Percentiles rank a stretch among this genome's conserved stretches.
phyloP scores from a whole-genome alignment of 2,329 filamentous ascomycete genomes.

The Colletotrichum kahawae region DNA sequence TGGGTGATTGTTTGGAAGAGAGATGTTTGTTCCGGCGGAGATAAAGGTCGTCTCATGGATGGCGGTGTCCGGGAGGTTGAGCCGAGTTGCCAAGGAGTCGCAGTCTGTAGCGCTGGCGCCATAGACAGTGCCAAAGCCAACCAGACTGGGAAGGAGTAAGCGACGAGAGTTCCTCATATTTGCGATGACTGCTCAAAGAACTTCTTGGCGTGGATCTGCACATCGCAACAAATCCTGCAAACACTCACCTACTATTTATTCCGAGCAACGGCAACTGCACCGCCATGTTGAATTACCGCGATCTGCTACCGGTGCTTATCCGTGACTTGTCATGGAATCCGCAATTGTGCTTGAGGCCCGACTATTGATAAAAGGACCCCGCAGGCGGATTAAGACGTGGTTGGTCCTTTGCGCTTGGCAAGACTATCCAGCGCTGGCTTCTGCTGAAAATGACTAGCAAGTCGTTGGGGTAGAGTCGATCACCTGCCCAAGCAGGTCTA shows the following conservation, averaged over 20 bases:
- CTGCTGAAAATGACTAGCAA: not conserved
- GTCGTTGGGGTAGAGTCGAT: not conserved
- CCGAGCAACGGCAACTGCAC: not conserved
- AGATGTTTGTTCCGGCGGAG: constrained; percentile 35
- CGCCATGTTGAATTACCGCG: constrained; percentile 2
- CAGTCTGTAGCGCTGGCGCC: not conserved
- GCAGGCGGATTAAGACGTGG: not conserved
- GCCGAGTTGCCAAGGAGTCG: not conserved
- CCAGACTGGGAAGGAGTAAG: not conserved
- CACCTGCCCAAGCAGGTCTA: not conserved
- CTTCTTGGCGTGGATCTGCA: not conserved
- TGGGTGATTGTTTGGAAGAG: constrained; percentile 32
- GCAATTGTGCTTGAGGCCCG: not conserved
- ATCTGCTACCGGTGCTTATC: not conserved
- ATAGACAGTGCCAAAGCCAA: not conserved
- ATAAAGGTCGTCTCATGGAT: constrained; percentile 23
- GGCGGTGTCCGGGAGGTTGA: constrained; percentile 27
- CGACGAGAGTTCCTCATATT: not conserved
- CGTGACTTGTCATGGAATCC: not conserved
- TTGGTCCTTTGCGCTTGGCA: not conserved
- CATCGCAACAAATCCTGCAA: not conserved
- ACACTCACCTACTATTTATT: not conserved
- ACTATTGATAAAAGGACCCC: not conserved
- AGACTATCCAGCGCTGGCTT: not conserved
- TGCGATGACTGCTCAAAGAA: not conserved